Base-by-base conservation (phyloP, 2,329 filamentous ascomycete species). In the Chrysoporthe deuterocubensis region DNA sequence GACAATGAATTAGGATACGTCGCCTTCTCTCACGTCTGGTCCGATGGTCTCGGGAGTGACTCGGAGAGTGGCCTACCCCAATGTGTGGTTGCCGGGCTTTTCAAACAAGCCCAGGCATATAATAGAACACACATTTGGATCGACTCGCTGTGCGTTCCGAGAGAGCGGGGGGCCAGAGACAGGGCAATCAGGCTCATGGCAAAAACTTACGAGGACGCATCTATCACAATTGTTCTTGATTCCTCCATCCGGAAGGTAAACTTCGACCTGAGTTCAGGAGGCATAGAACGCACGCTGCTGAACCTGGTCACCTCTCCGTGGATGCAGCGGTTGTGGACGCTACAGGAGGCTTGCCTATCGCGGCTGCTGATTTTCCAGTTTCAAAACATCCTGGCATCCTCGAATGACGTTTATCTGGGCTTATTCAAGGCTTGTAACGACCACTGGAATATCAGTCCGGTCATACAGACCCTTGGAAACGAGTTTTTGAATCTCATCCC, bases 171-270 rank as follows among this genome's bases (percentile, higher is more conserved):
- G n/a, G 18, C 16, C 3, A n/a, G 48, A 18, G 8, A 26, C 13
- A n/a, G 4, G 18, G 48, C 48, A 50, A 50, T 50, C 48, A n/a
- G 18, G n/a, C 48, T 50, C n/a, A 50, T 50, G 18, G 48, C 48
- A 14, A 50, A 50, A 18, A 50, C 48, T 14, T 50, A 50, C n/a
- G 48, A 50, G n/a, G 48, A 50, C n/a, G 48, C 48, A 50, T 50
- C 48, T 3, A 50, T 50, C 48, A 50, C 48, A n/a, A 50, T 50
- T 21, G 48, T 50, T 18, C 48, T 50, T 5, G 48, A 50, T 4
- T 50, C 48, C 16, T 18, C 13, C 48, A 50, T 50, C 18, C 18
- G 48, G 18, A 18, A 14, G 18, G 9, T 50, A 14, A 14, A 14
- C 16, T 50, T 50, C 48, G 18, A 21, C 48, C 48, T 50, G 13